A percentile compares a stretch with the other conserved stretches of the same genome.
These are phyloP conservation scores for Miscanthus lutarioriparius DNA, from an alignment of 176 grass and related monocot genomes.

Conservation along the genomic window DNA sequence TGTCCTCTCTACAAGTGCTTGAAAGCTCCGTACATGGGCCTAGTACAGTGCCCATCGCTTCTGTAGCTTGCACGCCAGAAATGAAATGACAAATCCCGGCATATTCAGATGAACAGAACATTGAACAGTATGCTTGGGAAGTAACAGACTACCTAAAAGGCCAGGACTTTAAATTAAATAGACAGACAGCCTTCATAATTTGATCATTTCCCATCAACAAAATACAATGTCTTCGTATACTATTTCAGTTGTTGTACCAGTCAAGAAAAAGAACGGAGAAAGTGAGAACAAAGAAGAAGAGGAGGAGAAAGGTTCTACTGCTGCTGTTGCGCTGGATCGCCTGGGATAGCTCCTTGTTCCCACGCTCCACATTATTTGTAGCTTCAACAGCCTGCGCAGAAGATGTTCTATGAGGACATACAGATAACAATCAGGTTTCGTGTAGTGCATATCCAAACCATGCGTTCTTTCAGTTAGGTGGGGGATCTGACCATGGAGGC, in stretches of 20 bases:
- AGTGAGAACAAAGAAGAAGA: slow-evolving; percentile 96
- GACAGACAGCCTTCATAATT: background rate
- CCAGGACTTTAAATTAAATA: background rate
- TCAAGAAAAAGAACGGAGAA: slow-evolving; percentile 93
- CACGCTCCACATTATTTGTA: slow-evolving; percentile 86
- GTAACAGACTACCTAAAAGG: background rate
- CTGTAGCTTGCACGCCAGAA: background rate
- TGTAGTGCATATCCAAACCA: background rate
- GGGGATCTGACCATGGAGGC: background rate
- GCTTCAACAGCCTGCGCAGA: slow-evolving; percentile 79
- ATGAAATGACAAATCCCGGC: background rate
- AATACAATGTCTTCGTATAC: background rate
- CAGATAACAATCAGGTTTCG: background rate
- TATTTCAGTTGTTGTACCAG: slow-evolving; percentile 66
- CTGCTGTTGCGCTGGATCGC: slow-evolving; percentile 89
- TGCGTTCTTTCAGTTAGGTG: background rate
- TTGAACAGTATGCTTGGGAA: background rate
- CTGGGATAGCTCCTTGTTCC: slow-evolving; percentile 85
- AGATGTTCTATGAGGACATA: slow-evolving; percentile 2
- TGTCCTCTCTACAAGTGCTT: background rate
- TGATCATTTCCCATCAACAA: background rate
- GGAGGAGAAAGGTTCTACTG: slow-evolving; percentile 93
- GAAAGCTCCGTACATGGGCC: background rate
- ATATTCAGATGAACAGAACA: background rate
- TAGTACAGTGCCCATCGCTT: background rate